A percentile compares a stretch with the other conserved stretches of the same genome.
phyloP scores from a whole-genome alignment of 768 basidiomycete species.

The Boletus eberwhitei region DNA sequence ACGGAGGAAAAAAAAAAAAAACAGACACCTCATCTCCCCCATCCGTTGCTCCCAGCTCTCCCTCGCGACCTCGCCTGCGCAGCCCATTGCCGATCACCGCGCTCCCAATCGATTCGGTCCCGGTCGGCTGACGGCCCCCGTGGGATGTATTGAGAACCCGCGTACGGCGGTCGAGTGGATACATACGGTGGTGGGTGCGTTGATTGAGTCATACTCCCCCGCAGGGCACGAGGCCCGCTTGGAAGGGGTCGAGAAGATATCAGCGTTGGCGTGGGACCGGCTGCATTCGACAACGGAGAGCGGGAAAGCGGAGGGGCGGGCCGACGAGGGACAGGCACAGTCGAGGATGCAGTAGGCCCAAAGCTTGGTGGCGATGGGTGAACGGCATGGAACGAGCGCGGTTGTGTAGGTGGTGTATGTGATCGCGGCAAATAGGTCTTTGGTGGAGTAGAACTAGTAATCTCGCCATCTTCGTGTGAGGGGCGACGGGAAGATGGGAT shows the following conservation, averaged over 20 bases:
- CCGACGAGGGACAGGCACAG: constrained; percentile 26
- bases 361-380: constrained; percentile 25
- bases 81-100: constrained; percentile 38
- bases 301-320: constrained; percentile 32
- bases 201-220: constrained; percentile 26
- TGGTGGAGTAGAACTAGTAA: constrained; percentile 36
- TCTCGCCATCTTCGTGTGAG: constrained; percentile 55
- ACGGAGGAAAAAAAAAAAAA: constrained; percentile 3
- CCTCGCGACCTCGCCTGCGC: constrained; percentile 28
- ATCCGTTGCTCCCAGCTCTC: constrained; percentile 35
- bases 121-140: constrained; percentile 53
- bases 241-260: constrained; percentile 34
- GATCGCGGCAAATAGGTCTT: constrained; percentile 38
- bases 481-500: constrained; percentile 25
- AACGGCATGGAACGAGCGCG: constrained; percentile 40
- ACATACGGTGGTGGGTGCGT: constrained; percentile 19
- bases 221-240: constrained; percentile 40
- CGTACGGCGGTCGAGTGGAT: constrained; percentile 19
- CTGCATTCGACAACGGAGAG: constrained; percentile 25
- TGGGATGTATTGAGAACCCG: constrained; percentile 38
- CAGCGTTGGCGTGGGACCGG: constrained; percentile 19
- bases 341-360: constrained; percentile 22
- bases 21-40: constrained; percentile 26
- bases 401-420: constrained; percentile 46
- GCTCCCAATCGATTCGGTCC: constrained; percentile 44